phyloP scores from a whole-genome alignment of 2,329 filamentous ascomycete species.

The Fusarium sp. region DNA sequence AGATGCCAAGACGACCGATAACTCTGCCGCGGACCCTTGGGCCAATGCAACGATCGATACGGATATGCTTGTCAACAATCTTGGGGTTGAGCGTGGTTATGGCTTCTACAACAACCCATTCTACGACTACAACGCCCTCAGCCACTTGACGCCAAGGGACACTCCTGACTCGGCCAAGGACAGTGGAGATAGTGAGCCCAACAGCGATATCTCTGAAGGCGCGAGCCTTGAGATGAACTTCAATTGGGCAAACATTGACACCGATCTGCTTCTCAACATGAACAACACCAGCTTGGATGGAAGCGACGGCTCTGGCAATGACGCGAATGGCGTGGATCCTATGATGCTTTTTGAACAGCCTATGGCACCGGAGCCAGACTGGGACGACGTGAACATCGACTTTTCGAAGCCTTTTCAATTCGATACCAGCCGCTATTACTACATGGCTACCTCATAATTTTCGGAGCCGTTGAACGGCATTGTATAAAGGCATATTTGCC shows the following conservation, averaged over 20 bases:
- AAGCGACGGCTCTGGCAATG: conserved; percentile 8
- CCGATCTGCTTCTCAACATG: conserved; percentile 58
- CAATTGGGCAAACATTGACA: conserved; percentile 60
- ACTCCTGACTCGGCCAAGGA: conserved; percentile 74
- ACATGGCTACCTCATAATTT: conserved; percentile 46
- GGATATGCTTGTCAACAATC: conserved; percentile 52
- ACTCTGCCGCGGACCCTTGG: conserved; percentile 49
- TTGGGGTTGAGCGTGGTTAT: conserved; percentile 49
- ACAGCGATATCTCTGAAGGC: conserved; percentile 69
- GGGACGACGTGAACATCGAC: conserved; percentile 63
- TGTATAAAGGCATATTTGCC: conserved; percentile 8
- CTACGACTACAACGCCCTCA: conserved; percentile 62
- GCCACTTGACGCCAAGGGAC: conserved; percentile 69
- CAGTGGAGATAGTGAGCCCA: conserved; percentile 67
- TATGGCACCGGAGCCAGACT: conserved; percentile 48
- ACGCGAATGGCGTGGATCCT: conserved; percentile 39
- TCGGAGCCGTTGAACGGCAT: conserved; percentile 8
- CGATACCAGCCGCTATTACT: conserved; percentile 56
- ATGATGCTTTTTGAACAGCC: conserved; percentile 44
- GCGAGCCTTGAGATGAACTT: conserved; percentile 64
- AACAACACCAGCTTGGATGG: conserved; percentile 48
- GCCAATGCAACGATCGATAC: conserved; percentile 63
- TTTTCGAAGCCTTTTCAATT: conserved; percentile 65
- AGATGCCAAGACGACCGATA: conserved; percentile 47
- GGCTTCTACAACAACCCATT: conserved; percentile 50